These are phyloP conservation scores for Triangularia verruculosa DNA, from an alignment of 2,329 filamentous ascomycete genomes.

Conservation along the genomic window DNA sequence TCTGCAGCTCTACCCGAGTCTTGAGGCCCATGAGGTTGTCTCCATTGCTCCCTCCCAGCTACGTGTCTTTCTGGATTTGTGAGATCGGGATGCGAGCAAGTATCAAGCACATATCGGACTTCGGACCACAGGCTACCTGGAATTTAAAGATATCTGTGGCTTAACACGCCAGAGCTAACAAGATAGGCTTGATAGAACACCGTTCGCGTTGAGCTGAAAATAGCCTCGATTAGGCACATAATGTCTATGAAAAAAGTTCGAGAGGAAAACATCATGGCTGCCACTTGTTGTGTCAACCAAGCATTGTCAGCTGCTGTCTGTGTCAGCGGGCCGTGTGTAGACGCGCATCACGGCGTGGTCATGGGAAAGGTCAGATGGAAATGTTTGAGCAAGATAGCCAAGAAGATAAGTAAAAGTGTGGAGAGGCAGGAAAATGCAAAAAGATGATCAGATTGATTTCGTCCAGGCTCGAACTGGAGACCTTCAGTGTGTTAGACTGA, in stretches of 20 bases:
- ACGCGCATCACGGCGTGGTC: conserved; percentile 1
- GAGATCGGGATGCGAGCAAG: not conserved
- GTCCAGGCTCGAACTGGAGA: conserved; percentile 32
- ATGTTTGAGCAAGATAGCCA: conserved; percentile 1
- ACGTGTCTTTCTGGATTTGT: no score
- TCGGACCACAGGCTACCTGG: not conserved
- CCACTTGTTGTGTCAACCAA: not conserved
- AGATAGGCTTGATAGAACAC: not conserved
- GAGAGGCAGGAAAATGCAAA: not conserved
- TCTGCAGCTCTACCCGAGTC: no score
- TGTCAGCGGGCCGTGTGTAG: conserved; percentile 1
- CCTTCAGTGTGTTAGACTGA: conserved; percentile 45
- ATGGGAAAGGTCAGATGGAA: not conserved
- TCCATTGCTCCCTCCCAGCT: no score
- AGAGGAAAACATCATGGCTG: not conserved
- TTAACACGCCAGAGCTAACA: not conserved
- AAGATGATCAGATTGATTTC: conserved; percentile 20
- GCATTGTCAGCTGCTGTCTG: conserved; percentile 8
- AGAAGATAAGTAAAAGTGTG: not conserved
- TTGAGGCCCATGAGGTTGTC: no score
- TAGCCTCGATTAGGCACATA: not conserved
- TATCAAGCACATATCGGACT: not conserved
- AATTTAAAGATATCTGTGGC: not conserved
- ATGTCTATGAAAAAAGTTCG: no score
- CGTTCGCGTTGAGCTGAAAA: not conserved